Base-by-base conservation (phyloP, 441 rosid species). In the Breynia disticha region DNA sequence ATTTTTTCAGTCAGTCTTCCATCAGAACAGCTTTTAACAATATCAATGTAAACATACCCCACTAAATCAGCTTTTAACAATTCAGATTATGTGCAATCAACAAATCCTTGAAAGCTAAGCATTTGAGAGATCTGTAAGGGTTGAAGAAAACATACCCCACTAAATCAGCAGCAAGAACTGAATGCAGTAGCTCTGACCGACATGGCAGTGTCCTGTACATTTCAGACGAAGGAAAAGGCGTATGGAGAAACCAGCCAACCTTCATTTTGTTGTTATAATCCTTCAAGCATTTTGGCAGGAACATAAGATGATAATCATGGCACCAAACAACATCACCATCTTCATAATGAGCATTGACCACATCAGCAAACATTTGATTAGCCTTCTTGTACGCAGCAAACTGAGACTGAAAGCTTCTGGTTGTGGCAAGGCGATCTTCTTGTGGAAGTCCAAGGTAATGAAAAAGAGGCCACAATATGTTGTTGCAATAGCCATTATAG, bases 271-370 rank as follows among this genome's bases (percentile, higher is more conserved):
- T 77, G 64, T 94, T 87, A 62, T 82, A 56, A 7, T 87, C 88
- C 75, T 94, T 94, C 0, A 94, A 76, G 76, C 91, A 94, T 69
- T 85, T 79, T 5, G 99, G 99, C 57, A 94, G 99, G 73, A 75
- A 94, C 99, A 94, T 94, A 49, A 94, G 86, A 71, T 94, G 97
- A 55, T 94, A 94, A 66, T 94, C 99, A 71, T 94, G 99, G 77
- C 99, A 94, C 99, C 99, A 94, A 32, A 94, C 99, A 55, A 94
- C 95, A 74, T 90, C 99, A 61, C 97, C 99, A 44, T 90, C 97
- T 73, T 90, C 93, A 63, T 94, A 94, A 52, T 94, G 95, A 65
- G 77, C 56, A 44, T 80, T 85, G 20, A 94, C 97, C 60, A 94
- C 99, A 49, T 85, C 95, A 56, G 97, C 97, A 68, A 90, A 90